Evolutionary conservation across 306 rosid species (phyloP).

Genomic region (Nissolia schottii): DNA sequence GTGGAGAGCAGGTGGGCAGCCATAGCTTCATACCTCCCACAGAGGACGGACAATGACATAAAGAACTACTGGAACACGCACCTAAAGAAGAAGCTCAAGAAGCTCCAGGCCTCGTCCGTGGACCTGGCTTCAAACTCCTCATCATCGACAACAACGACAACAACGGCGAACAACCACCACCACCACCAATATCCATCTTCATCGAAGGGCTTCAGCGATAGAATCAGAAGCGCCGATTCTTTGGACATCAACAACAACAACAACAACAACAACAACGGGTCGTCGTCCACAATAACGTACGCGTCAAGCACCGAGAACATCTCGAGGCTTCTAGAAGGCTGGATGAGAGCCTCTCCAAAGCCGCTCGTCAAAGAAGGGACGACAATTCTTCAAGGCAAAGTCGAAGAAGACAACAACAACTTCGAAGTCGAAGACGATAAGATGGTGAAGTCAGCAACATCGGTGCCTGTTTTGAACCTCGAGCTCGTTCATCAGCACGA

Average conservation of each 20-base stretch:
- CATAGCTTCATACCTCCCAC: slow-evolving; percentile 98
- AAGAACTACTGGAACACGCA: slow-evolving; percentile 98
- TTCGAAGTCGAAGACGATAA: neutral
- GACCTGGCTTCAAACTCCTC: slow-evolving; percentile 46
- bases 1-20: slow-evolving; percentile 90
- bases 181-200: slow-evolving; percentile 27
- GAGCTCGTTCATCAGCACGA: slow-evolving; percentile 12
- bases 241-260: slow-evolving; percentile 28
- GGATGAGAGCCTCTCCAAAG: slow-evolving; percentile 96
- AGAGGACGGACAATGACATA: slow-evolving; percentile 92
- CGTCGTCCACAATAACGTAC: slow-evolving; percentile 50
- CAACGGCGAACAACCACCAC: slow-evolving; percentile 17
- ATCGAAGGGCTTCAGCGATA: slow-evolving; percentile 47
- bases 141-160: too few relatives aligned
- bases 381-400: slow-evolving; percentile 18
- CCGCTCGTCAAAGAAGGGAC: neutral
- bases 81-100: slow-evolving; percentile 94
- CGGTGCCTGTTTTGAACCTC: slow-evolving; percentile 20
- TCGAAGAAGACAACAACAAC: too few relatives aligned
- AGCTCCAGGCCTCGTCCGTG: slow-evolving; percentile 54
- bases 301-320: slow-evolving; percentile 96
- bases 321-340: slow-evolving; percentile 85
- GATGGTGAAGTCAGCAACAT: slow-evolving; percentile 26
- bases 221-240: too few relatives aligned
- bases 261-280: neutral